Conservation (phyloP, 768 basidiomycete genomes). For the Amanita polypyramis region DNA sequence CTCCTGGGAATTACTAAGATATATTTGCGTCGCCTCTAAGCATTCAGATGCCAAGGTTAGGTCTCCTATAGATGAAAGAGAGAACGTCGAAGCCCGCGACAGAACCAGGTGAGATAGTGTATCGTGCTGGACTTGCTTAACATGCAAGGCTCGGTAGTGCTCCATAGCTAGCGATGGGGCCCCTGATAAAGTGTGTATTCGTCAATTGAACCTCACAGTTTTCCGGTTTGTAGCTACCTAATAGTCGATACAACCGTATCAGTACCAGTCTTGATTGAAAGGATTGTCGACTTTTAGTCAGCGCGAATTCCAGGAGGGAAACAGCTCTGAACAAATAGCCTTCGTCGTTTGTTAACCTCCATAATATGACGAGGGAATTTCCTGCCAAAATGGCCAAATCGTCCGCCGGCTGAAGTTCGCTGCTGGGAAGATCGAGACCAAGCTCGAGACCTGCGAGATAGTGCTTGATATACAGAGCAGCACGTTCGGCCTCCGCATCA, state of each 20-base stretch:
- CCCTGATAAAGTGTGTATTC: slow-evolving; percentile 31
- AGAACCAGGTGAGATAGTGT: slow-evolving; percentile 81
- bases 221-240: slow-evolving; percentile 37
- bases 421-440: slow-evolving; percentile 52
- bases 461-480: slow-evolving; percentile 39
- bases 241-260: slow-evolving; percentile 70
- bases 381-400: slow-evolving; percentile 72
- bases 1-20: slow-evolving; percentile 71
- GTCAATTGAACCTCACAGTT: neutral
- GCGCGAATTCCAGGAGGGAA: slow-evolving; percentile 60
- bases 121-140: slow-evolving; percentile 84
- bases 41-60: slow-evolving; percentile 68
- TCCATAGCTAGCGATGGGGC: slow-evolving; percentile 64
- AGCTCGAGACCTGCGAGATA: slow-evolving; percentile 63
- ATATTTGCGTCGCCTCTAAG: slow-evolving; percentile 72
- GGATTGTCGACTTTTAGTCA: slow-evolving; percentile 63
- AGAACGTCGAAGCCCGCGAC: slow-evolving; percentile 71
- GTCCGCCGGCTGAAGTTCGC: slow-evolving; percentile 83
- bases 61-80: slow-evolving; percentile 65
- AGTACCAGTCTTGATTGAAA: slow-evolving; percentile 72
- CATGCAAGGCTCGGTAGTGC: slow-evolving; percentile 67
- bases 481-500: slow-evolving; percentile 45
- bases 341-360: slow-evolving; percentile 45
- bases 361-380: slow-evolving; percentile 54
- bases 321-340: slow-evolving; percentile 54